Evolutionary conservation across 108 stramenopile genomes (phyloP).

Genomic region (Pseudonitzschia pungens): DNA sequence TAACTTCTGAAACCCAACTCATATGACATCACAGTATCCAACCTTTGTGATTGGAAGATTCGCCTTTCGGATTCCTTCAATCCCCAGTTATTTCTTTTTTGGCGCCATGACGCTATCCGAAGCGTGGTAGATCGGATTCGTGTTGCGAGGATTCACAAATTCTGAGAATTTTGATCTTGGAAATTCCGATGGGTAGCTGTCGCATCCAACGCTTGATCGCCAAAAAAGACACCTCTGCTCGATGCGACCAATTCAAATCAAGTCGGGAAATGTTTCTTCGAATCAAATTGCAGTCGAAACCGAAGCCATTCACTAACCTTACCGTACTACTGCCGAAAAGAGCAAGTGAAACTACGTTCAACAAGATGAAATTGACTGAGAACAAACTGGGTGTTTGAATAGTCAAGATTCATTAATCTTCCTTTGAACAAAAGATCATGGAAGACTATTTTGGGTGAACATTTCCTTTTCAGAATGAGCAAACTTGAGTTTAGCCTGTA

Average conservation of each 20-base stretch:
- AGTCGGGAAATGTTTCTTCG: background rate
- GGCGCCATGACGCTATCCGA: background rate
- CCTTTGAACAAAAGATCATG: too few species aligned
- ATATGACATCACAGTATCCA: background rate
- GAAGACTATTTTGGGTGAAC: too few species aligned
- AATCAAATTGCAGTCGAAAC: too few species aligned
- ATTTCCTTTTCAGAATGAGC: too few species aligned
- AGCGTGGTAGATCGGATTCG: background rate
- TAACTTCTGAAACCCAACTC: background rate
- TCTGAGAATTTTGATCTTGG: background rate
- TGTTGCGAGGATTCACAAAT: background rate
- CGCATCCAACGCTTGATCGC: background rate
- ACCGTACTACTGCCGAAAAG: too few species aligned
- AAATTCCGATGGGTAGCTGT: background rate
- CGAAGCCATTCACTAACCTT: too few species aligned
- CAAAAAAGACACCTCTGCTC: background rate
- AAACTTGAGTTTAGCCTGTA: too few species aligned
- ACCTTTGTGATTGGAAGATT: background rate
- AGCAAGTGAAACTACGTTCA: too few species aligned
- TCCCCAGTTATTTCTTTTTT: background rate
- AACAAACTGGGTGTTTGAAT: too few species aligned
- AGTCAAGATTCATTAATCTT: too few species aligned
- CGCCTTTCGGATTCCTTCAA: background rate
- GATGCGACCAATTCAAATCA: slow-evolving; percentile 1
- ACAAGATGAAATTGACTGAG: too few species aligned